Evolutionary conservation across 2,329 filamentous ascomycete species (phyloP).

Genomic region (Bipolaris cookei): DNA sequence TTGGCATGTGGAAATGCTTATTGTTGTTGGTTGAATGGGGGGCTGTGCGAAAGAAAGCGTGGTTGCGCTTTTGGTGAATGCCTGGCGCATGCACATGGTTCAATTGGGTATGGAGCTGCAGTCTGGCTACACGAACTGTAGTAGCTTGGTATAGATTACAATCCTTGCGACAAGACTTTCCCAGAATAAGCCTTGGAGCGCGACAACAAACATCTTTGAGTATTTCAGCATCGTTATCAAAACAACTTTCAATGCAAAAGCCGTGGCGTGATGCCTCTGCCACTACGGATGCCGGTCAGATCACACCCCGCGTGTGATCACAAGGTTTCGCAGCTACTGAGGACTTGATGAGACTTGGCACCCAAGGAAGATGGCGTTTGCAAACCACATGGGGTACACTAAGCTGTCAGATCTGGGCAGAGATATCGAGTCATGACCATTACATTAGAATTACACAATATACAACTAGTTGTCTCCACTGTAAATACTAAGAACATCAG

Average conservation of each 20-base stretch:
- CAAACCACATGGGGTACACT: neutral
- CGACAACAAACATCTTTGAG: neutral
- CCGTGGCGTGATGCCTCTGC: neutral
- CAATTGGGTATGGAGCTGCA: neutral
- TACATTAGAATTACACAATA: slow-evolving; percentile 2
- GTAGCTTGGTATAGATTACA: neutral
- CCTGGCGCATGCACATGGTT: neutral
- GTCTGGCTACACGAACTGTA: neutral
- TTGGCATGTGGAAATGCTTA: slow-evolving; percentile 6
- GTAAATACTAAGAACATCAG: slow-evolving; percentile 44
- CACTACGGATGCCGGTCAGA: neutral
- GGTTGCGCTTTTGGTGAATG: neutral
- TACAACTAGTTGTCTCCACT: neutral
- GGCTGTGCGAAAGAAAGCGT: neutral
- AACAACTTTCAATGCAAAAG: no score
- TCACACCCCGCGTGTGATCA: neutral
- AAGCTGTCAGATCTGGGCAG: neutral
- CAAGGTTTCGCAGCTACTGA: slow-evolving; percentile 3
- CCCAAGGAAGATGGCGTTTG: neutral
- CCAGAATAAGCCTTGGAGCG: no score
- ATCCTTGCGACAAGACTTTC: neutral
- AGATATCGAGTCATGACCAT: neutral
- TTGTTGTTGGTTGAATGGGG: slow-evolving; percentile 1
- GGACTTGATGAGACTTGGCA: slow-evolving; percentile 4
- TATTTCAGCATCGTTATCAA: neutral